These are phyloP conservation scores for Rhizopogon vinicolor DNA, from an alignment of 768 basidiomycete genomes.

Conservation along the genomic window DNA sequence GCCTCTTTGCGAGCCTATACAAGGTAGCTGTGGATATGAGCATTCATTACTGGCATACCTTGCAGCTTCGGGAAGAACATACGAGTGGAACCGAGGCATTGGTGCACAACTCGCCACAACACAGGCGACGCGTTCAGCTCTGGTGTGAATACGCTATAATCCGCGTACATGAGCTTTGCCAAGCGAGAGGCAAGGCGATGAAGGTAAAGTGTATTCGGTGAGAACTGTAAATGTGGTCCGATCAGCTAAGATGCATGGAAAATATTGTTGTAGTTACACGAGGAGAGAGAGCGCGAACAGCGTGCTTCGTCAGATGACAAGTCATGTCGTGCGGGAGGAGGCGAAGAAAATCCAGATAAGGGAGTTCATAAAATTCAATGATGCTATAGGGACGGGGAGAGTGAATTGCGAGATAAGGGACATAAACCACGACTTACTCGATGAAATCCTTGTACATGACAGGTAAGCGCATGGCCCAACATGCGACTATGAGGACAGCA, in stretches of 20 bases:
- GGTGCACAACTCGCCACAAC: conserved; percentile 66
- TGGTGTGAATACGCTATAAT: conserved; percentile 61
- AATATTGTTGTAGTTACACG: conserved; percentile 36
- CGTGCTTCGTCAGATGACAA: conserved; percentile 70
- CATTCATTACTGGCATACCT: background rate
- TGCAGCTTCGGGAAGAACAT: conserved; percentile 28
- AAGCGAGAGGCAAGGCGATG: conserved; percentile 62
- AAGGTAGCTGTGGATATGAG: conserved; percentile 41
- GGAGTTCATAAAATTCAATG: conserved; percentile 71
- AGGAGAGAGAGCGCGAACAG: conserved; percentile 62
- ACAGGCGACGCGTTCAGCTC: conserved; percentile 73
- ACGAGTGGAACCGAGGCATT: conserved; percentile 72
- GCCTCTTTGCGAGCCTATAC: conserved; percentile 58
- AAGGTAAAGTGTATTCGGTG: conserved; percentile 53
- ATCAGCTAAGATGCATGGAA: conserved; percentile 9
- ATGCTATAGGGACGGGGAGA: conserved; percentile 38
- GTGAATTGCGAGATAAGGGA: background rate
- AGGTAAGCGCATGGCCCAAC: conserved; percentile 78
- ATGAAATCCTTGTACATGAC: conserved; percentile 72
- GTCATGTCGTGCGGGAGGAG: conserved; percentile 58
- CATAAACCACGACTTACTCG: conserved; percentile 39
- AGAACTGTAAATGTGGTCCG: conserved; percentile 39
- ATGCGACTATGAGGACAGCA: conserved; percentile 67
- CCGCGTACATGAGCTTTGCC: conserved; percentile 47
- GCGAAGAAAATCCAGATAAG: conserved; percentile 72